Evolutionary conservation across 2,329 filamentous ascomycete species (phyloP).

Genomic region (Trichoderma lentiforme): DNA sequence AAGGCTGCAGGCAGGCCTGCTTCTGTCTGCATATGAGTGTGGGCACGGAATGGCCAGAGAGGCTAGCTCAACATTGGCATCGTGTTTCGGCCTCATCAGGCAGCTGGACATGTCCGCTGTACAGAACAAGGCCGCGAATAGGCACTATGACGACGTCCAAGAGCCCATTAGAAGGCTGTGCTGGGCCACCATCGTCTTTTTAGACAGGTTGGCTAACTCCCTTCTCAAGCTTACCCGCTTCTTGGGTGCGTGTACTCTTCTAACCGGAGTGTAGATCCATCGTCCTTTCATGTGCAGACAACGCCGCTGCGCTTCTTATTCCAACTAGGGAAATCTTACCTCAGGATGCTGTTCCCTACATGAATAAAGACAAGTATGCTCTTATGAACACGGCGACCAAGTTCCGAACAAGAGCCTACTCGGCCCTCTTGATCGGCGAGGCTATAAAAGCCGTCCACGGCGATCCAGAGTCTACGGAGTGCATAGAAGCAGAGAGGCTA

Average conservation of each 20-base stretch:
- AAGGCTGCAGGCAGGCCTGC: slow-evolving; percentile 3
- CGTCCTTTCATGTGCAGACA: background rate
- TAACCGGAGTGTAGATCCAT: background rate
- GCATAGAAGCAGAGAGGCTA: background rate
- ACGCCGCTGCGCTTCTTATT: background rate
- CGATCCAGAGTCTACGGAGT: background rate
- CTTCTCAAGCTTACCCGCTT: background rate
- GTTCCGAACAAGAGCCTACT: background rate
- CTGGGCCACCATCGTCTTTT: slow-evolving; percentile 6
- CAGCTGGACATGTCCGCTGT: background rate
- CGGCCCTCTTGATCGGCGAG: background rate
- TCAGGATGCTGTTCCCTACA: background rate
- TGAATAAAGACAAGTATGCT: background rate
- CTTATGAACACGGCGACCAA: background rate
- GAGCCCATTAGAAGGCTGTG: background rate
- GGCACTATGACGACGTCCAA: background rate
- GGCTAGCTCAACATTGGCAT: background rate
- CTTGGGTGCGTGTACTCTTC: background rate
- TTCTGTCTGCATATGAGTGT: slow-evolving; percentile 4
- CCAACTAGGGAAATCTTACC: background rate
- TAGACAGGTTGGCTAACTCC: slow-evolving; percentile 3
- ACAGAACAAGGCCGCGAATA: background rate
- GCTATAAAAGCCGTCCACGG: background rate
- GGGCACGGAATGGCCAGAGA: slow-evolving; percentile 3
- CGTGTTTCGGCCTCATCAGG: slow-evolving; percentile 5